Evolutionary conservation across 148 eudicot species (phyloP).

Genomic region (Amaranthus hypochondriacus): DNA sequence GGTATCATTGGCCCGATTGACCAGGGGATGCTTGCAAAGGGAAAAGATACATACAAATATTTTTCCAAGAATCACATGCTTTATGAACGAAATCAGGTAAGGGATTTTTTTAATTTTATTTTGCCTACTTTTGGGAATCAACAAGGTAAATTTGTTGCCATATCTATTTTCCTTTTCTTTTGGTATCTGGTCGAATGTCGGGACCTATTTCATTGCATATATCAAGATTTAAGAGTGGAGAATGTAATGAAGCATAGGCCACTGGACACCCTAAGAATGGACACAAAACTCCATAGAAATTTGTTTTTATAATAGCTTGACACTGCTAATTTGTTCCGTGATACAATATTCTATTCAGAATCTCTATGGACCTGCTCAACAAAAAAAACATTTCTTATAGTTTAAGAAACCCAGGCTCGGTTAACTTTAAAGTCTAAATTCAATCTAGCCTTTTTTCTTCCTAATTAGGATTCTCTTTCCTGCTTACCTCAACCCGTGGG

Average conservation of each 20-base stretch:
- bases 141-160: background rate
- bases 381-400: background rate
- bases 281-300: background rate
- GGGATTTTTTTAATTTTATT: background rate
- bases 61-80: conserved; percentile 99
- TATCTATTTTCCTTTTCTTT: background rate
- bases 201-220: background rate
- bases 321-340: background rate
- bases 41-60: conserved; percentile 89
- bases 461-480: background rate
- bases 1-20: conserved; percentile 87
- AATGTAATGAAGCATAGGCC: background rate
- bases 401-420: background rate
- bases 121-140: background rate
- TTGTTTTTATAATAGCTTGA: background rate
- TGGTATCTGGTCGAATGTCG: background rate
- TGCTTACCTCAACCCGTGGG: background rate
- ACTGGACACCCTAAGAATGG: background rate
- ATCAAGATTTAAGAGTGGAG: background rate
- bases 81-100: conserved; percentile 97
- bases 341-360: background rate
- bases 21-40: conserved; percentile 92
- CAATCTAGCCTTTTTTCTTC: background rate
- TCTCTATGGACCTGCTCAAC: background rate
- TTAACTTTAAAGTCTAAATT: background rate